Evolutionary conservation across 2,329 filamentous ascomycete species (phyloP), one percentile per base, ranked within the genome.

Genomic region (Didymella lethalis): DNA sequence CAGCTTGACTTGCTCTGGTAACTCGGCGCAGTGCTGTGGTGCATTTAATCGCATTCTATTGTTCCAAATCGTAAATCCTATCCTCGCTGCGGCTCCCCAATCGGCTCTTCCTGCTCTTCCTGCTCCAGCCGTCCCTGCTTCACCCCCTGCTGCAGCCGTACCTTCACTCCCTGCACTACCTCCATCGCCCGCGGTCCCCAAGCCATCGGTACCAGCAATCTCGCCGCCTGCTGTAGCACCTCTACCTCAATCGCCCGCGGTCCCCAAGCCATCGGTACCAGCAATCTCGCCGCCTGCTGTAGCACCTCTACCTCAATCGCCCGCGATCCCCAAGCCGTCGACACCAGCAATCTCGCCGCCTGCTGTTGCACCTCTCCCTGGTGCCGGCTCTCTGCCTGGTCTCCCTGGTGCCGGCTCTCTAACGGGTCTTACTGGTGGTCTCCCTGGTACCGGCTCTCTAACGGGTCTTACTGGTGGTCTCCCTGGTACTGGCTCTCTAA

Each of bases 11-110:
- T 57, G 55, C 11, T 28, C 34, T 7, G 55, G 55, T 3, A 48
- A n/a, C 7, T 7, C 36, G 7, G 8, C 23, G 3, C 28, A 57
- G 25, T 57, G 55, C 38, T 48, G 55, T 26, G 55, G 55, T 32
- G 48, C 55, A 2, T 16, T 23, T 2, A 53, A 53, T 31, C 49
- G 55, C 7, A 6, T 53, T 7, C 3, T 53, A 6, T 23, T 57
- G 36, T 57, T 57, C 44, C 48, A 53, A n/a, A 57, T 52, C 29
- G 7, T 23, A 1, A 48, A 31, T 3, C 48, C 48, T 2, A 5
- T 40, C 4, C 18, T 29, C 11, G 16, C 43, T 28, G 25, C 48
- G 23, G 25, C 28, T 6, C 45, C 20, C 6, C n/a, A 29, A 6
- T 2, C 28, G 11, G 12, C 36, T 36, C 10, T 40, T 11, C 29